These are phyloP conservation scores for Puccinia horiana DNA, from an alignment of 1,284 basidiomycete species.

Conservation along the genomic window DNA sequence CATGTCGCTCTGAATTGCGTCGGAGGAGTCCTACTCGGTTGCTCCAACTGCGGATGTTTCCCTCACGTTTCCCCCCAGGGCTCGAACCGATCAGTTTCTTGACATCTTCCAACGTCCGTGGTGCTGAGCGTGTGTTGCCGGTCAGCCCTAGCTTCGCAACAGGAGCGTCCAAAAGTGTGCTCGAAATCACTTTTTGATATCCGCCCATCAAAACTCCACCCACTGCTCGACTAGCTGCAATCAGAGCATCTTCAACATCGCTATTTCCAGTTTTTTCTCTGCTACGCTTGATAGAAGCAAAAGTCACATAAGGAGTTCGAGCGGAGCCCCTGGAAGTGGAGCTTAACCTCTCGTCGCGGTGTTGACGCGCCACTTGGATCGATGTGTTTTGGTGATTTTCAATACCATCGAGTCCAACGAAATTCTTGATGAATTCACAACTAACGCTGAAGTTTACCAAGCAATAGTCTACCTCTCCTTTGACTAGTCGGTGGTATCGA, in stretches of 20 bases:
- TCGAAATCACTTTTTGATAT: constrained; percentile 32
- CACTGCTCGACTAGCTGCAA: constrained; percentile 25
- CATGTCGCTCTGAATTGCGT: background rate
- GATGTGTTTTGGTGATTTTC: background rate
- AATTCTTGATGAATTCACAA: constrained; percentile 87
- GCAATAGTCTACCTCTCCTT: constrained; percentile 85
- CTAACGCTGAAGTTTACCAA: constrained; percentile 90
- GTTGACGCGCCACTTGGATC: background rate
- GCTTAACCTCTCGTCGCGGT: background rate
- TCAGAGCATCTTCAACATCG: constrained; percentile 36
- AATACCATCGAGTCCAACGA: constrained; percentile 62
- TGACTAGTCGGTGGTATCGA: constrained; percentile 67
- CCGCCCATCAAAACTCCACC: constrained; percentile 32
- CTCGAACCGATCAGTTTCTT: constrained; percentile 42
- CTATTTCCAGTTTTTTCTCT: constrained; percentile 15
- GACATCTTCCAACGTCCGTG: constrained; percentile 31
- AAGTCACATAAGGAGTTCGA: constrained; percentile 10
- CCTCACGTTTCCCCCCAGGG: constrained; percentile 1
- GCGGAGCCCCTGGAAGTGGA: background rate
- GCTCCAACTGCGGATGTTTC: background rate
- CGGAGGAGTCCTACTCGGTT: constrained; percentile 22
- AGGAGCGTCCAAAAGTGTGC: constrained; percentile 10
- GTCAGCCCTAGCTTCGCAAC: constrained; percentile 5
- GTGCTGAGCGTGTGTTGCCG: constrained; percentile 2
- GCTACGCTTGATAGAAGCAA: background rate